phyloP scores from a whole-genome alignment of 2,329 filamentous ascomycete genomes.

The Cryphonectria naterciae region DNA sequence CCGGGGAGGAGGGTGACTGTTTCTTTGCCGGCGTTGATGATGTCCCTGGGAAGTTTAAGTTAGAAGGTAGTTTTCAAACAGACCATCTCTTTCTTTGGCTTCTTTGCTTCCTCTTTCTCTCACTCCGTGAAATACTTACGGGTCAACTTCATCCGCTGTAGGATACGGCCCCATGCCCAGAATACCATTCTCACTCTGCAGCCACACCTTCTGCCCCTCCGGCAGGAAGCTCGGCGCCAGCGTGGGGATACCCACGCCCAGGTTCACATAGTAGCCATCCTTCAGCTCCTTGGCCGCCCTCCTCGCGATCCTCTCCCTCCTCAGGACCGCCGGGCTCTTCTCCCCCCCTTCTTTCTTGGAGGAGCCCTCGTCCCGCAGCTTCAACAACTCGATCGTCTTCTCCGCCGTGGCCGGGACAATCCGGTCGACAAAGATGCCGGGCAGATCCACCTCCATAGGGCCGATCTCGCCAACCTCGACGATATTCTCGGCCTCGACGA shows the following conservation, averaged over 20 bases:
- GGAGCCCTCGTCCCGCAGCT: constrained; percentile 51
- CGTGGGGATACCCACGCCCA: constrained; percentile 81
- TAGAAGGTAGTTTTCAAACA: no score
- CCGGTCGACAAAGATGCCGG: constrained; percentile 81
- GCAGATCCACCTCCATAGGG: constrained; percentile 75
- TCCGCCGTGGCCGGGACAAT: constrained; percentile 74
- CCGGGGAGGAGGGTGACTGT: constrained; percentile 80
- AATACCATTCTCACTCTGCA: constrained; percentile 87
- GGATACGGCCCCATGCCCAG: constrained; percentile 84
- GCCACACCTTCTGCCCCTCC: constrained; percentile 71
- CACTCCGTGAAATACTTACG: constrained; percentile 41
- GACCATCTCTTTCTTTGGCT: no score
- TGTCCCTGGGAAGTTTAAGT: constrained; percentile 53
- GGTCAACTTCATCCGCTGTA: constrained; percentile 70
- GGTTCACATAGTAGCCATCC: constrained; percentile 78
- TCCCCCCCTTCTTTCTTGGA: constrained; percentile 40
- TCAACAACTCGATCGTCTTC: constrained; percentile 74
- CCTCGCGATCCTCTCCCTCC: constrained; percentile 73
- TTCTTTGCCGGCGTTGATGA: constrained; percentile 88
- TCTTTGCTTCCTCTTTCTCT: no score
- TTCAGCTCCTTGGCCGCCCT: constrained; percentile 81
- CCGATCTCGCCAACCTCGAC: constrained; percentile 74
- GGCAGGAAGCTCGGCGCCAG: constrained; percentile 79
- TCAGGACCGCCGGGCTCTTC: constrained; percentile 52
- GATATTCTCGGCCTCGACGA: constrained; percentile 85